Base-by-base conservation (phyloP, 768 basidiomycete genomes). In the Tylopilus rubrobrunneus region DNA sequence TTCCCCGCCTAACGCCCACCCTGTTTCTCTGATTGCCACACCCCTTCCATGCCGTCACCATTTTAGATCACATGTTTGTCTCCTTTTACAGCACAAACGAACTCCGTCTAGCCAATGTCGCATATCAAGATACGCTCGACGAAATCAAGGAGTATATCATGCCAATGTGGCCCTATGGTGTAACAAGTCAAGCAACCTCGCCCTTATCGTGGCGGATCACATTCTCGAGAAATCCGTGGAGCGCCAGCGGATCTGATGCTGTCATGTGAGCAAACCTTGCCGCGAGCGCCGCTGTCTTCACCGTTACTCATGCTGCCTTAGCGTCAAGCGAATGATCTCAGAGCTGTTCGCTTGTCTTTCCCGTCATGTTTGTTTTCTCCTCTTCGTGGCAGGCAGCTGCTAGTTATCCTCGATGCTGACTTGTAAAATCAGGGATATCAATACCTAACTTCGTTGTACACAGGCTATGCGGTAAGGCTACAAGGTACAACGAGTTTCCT, bases 161-260 rank as follows among this genome's bases (percentile, higher is more conserved):
- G 59, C 78, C 79, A 14, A 71, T 84, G 64, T 91, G 88, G 88
- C 79, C 79, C 23, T 76, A 80, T n/a, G 87, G 88, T 1, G 69
- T 85, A 43, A 77, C 56, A 62, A 74, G 39, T 62, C 75, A 55
- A 59, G 67, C 40, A 73, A 76, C 49, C 65, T 77, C 61, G 69
- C 73, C 58, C 23, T 59, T 68, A 33, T 59, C 68, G n/a, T 87
- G 85, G 78, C 78, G 77, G 40, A 79, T 86, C n/a, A 77, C 73
- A 17, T 88, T 90, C 59, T 71, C 74, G 53, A 81, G 81, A 56
- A 73, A 76, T n/a, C 88, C 88, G 5, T 91, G 88, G 88, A 78
- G 75, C 45, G 73, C 82, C 56, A 73, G 72, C 40, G 85, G 85
- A 3, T 71, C 73, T 21, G 78, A 86, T 33, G 72, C 73, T 8